A percentile compares a stretch with the other conserved stretches of the same genome.
phyloP scores from a whole-genome alignment of 495 filamentous ascomycete species.

The Cercophora newfieldiana region DNA sequence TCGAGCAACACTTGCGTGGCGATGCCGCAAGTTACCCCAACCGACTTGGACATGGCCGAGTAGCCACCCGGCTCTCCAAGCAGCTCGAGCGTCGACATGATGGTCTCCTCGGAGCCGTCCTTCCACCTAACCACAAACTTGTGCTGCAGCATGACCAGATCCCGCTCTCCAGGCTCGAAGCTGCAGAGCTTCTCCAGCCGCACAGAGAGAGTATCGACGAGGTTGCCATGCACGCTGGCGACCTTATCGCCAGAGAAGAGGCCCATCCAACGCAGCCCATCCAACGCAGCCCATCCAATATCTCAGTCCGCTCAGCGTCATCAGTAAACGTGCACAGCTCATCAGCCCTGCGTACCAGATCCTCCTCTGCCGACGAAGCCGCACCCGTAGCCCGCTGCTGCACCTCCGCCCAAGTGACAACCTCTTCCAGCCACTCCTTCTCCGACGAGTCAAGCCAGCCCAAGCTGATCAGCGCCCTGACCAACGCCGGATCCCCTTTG shows the following conservation, averaged over 20 bases:
- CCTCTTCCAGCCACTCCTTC: neutral
- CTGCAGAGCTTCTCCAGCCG: neutral
- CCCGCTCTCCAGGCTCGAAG: slow-evolving; percentile 1
- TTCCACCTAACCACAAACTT: slow-evolving; percentile 2
- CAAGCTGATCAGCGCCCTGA: neutral
- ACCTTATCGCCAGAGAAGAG: neutral
- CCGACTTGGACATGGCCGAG: slow-evolving; percentile 8
- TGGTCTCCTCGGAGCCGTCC: slow-evolving; percentile 3
- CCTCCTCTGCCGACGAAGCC: neutral
- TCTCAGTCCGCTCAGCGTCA: neutral
- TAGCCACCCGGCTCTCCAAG: slow-evolving; percentile 3
- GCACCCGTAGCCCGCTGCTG: neutral
- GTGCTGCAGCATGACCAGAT: slow-evolving; percentile 12
- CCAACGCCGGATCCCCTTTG: neutral
- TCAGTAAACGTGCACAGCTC: neutral
- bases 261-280: neutral
- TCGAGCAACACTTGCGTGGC: slow-evolving; percentile 4
- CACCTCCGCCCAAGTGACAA: slow-evolving; percentile 6
- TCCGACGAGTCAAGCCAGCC: neutral
- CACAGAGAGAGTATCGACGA: neutral
- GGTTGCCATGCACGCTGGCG: neutral
- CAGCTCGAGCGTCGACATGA: slow-evolving; percentile 6
- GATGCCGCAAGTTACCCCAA: slow-evolving; percentile 4
- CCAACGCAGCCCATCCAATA: neutral
- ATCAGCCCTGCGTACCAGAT: neutral